A percentile compares a stretch with the other conserved stretches of the same genome.
These are phyloP conservation scores for Stentor coeruleus DNA, from an alignment of 73 alveolate genomes.

Conservation along the genomic window DNA sequence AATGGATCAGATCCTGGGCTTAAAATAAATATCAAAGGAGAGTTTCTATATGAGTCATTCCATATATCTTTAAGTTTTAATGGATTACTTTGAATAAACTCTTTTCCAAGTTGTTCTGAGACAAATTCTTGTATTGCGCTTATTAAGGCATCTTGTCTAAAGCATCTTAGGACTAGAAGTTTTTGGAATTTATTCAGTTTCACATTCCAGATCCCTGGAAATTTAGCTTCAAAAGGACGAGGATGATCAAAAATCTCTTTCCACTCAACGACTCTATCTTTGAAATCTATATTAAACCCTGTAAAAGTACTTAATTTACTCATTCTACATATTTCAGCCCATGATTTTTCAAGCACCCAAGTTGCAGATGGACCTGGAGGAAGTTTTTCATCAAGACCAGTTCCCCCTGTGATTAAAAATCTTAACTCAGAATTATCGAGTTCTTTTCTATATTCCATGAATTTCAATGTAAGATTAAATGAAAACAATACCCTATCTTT, in stretches of 20 bases:
- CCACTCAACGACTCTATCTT: slow-evolving; percentile 42
- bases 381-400: slow-evolving; percentile 36
- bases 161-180: slow-evolving; percentile 66
- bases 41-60: slow-evolving; percentile 80
- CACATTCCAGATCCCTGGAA: slow-evolving; percentile 70
- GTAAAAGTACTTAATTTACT: slow-evolving; percentile 63
- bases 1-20: slow-evolving; percentile 99
- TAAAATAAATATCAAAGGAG: slow-evolving; percentile 98
- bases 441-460: slow-evolving; percentile 47
- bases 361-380: slow-evolving; percentile 32
- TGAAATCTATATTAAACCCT: slow-evolving; percentile 74
- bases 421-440: slow-evolving; percentile 31
- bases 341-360: slow-evolving; percentile 93
- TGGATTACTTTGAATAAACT: slow-evolving; percentile 96
- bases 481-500: slow-evolving; percentile 98
- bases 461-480: slow-evolving; percentile 79
- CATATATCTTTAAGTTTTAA: slow-evolving; percentile 94
- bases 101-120: slow-evolving; percentile 71
- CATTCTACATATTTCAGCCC: slow-evolving; percentile 87
- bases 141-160: slow-evolving; percentile 86
- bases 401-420: slow-evolving; percentile 29
- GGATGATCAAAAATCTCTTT: slow-evolving; percentile 68
- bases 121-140: slow-evolving; percentile 80
- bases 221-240: slow-evolving; percentile 61
- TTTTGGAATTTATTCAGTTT: slow-evolving; percentile 62